phyloP scores from a whole-genome alignment of 2,329 filamentous ascomycete genomes.

The Cordyceps javanica region DNA sequence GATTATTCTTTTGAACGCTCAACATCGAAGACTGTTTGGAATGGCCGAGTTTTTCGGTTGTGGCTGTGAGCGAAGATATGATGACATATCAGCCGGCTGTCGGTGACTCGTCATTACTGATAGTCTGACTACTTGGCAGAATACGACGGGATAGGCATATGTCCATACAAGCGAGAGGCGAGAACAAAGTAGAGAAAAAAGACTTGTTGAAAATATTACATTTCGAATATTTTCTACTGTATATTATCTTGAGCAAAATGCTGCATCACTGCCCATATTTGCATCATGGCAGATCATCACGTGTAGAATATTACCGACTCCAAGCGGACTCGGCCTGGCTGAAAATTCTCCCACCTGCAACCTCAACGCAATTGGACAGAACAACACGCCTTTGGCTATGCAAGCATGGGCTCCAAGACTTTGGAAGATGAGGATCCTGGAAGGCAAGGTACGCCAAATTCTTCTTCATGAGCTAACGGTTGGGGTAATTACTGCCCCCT shows the following conservation, averaged over 20 bases:
- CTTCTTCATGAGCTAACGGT: not conserved
- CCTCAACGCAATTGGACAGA: not conserved
- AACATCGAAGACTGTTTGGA: not conserved
- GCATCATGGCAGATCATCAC: not conserved
- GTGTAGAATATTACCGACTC: not conserved
- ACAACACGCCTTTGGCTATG: not conserved
- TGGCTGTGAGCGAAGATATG: not conserved
- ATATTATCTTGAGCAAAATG: too few species aligned
- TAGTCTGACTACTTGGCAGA: too few species aligned
- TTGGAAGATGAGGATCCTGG: slow-evolving; percentile 11
- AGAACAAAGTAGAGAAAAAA: too few species aligned
- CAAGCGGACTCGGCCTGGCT: not conserved
- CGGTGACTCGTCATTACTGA: too few species aligned
- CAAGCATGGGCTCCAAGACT: slow-evolving; percentile 14
- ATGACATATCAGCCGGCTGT: too few species aligned
- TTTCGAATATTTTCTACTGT: too few species aligned
- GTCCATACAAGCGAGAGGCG: too few species aligned
- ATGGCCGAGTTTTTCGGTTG: not conserved
- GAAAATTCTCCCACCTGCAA: slow-evolving; percentile 1
- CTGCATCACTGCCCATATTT: not conserved
- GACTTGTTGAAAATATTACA: too few species aligned
- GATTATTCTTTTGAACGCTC: not conserved
- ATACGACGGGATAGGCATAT: too few species aligned
- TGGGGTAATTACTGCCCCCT: too few species aligned
- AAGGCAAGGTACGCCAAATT: slow-evolving; percentile 7